phyloP scores from a whole-genome alignment of 164 flowering plant genomes.

The Macadamia integrifolia region DNA sequence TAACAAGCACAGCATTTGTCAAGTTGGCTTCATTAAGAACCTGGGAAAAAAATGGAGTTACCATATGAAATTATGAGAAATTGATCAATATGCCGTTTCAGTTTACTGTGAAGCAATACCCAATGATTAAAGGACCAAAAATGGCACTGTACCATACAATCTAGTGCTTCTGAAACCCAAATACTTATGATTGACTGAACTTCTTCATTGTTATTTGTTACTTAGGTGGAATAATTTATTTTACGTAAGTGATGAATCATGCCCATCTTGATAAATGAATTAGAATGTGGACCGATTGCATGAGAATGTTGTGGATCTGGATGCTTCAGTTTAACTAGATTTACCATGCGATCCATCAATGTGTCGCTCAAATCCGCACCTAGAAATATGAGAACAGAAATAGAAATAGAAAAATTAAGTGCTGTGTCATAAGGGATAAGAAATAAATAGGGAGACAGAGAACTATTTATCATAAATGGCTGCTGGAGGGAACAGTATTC shows the following conservation, averaged over 20 bases:
- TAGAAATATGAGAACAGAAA: constrained; percentile 20
- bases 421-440: background rate
- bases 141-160: background rate
- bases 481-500: too few relatives aligned
- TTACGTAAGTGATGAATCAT: background rate
- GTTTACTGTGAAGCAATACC: background rate
- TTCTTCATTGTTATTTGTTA: background rate
- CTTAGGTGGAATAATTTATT: background rate
- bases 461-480: background rate
- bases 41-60: constrained; percentile 25
- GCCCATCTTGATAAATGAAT: background rate
- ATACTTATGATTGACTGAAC: background rate
- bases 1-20: constrained; percentile 77
- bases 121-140: background rate
- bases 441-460: background rate
- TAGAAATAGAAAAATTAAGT: constrained; percentile 4
- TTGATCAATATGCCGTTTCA: constrained; percentile 6
- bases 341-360: constrained; percentile 98
- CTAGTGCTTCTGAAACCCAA: background rate
- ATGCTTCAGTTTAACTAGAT: background rate
- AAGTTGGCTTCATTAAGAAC: constrained; percentile 95
- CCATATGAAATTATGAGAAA: background rate
- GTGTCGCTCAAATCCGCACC: constrained; percentile 99
- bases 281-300: constrained; percentile 1
- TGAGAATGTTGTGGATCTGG: background rate